These are phyloP conservation scores for Passiflora organensis DNA, from an alignment of 345 rosid species.

Conservation along the genomic window DNA sequence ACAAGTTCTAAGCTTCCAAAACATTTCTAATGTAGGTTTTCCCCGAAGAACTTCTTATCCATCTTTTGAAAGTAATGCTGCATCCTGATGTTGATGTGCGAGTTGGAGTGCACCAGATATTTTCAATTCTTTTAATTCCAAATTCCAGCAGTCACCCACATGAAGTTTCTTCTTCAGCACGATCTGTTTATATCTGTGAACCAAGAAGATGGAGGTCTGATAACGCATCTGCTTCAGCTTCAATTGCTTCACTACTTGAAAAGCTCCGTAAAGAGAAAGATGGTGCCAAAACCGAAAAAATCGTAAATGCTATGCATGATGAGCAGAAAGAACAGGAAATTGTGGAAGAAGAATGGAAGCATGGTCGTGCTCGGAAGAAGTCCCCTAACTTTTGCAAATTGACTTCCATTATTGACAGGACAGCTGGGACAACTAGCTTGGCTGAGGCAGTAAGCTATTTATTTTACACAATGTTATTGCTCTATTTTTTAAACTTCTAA, in stretches of 20 bases:
- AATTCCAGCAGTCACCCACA: conserved; percentile 41
- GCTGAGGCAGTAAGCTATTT: conserved; percentile 40
- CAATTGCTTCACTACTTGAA: conserved; percentile 69
- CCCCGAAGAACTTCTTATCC: conserved; percentile 76
- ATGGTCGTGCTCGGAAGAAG: conserved; percentile 38
- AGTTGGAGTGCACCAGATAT: conserved; percentile 79
- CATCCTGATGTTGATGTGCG: conserved; percentile 84
- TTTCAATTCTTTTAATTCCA: conserved; percentile 74
- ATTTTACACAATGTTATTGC: not conserved
- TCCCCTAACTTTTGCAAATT: conserved; percentile 63
- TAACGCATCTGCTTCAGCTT: conserved; percentile 61
- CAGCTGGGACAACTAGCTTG: conserved; percentile 40
- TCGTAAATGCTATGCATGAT: conserved; percentile 34
- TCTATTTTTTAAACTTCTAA: not conserved
- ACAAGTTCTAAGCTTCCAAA: no score
- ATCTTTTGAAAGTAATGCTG: conserved; percentile 77
- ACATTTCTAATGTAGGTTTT: conserved; percentile 49
- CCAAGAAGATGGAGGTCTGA: conserved; percentile 59
- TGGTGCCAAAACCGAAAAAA: conserved; percentile 43
- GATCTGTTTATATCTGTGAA: conserved; percentile 54
- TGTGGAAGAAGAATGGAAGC: conserved; percentile 46
- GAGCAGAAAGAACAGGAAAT: conserved; percentile 40
- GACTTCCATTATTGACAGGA: conserved; percentile 64
- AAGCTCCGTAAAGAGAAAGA: conserved; percentile 82
- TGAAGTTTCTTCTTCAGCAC: conserved; percentile 49